Conservation (phyloP, 208 protist genomes). For the Wallacemonas sp. region DNA sequence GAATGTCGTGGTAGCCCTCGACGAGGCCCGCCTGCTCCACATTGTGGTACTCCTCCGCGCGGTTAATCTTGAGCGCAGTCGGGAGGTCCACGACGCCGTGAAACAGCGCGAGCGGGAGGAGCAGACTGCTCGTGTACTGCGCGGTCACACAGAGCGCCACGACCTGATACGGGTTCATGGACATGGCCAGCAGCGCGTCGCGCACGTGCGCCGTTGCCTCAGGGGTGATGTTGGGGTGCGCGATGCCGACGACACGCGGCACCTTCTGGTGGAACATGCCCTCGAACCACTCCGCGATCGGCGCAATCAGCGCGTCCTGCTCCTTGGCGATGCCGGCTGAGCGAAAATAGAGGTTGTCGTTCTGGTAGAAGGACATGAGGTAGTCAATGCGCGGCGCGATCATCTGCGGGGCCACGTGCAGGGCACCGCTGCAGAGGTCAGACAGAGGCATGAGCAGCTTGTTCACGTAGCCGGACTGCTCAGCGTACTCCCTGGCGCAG, state of each 20-base stretch:
- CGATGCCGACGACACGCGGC: constrained; percentile 88
- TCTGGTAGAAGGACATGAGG: constrained; percentile 91
- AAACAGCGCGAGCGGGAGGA: constrained; percentile 88
- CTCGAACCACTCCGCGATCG: constrained; percentile 83
- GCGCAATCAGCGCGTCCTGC: constrained; percentile 78
- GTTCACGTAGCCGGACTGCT: constrained; percentile 85
- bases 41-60: constrained; percentile 88
- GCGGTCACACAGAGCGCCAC: constrained; percentile 88
- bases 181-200: constrained; percentile 68
- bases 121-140: constrained; percentile 91
- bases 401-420: constrained; percentile 87
- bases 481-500: constrained; percentile 87
- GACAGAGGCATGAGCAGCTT: constrained; percentile 90
- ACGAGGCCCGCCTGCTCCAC: constrained; percentile 64
- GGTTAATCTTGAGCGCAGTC: constrained; percentile 82
- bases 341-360: constrained; percentile 93
- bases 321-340: constrained; percentile 60
- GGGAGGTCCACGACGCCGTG: constrained; percentile 71
- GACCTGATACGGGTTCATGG: constrained; percentile 92
- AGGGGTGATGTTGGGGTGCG: constrained; percentile 70
- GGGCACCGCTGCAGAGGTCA: constrained; percentile 87
- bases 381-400: constrained; percentile 89
- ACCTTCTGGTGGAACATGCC: constrained; percentile 67
- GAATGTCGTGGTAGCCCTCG: constrained; percentile 93
- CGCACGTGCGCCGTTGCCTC: constrained; percentile 58